Evolutionary conservation across 179 eudicot species (phyloP).

Genomic region (Dionaea muscipula): DNA sequence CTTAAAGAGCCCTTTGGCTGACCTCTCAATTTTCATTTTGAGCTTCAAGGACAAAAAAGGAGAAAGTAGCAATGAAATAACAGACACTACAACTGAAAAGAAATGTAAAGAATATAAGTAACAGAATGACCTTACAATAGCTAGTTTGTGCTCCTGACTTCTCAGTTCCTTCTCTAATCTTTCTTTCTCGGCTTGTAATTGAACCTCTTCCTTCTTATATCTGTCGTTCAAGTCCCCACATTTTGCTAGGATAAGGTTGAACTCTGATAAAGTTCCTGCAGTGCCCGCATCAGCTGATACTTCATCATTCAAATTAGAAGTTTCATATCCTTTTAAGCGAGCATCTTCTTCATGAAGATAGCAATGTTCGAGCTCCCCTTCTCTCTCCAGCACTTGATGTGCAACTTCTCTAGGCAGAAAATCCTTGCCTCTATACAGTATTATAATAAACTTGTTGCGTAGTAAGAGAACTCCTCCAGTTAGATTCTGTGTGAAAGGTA

Average conservation of each 20-base stretch:
- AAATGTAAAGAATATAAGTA: constrained; percentile 3
- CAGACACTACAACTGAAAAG: background rate
- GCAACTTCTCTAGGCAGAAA: constrained; percentile 59
- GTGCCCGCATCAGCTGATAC: constrained; percentile 19
- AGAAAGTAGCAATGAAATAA: background rate
- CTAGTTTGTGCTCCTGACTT: constrained; percentile 50
- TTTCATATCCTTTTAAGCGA: constrained; percentile 43
- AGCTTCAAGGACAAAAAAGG: constrained; percentile 39
- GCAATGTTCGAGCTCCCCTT: constrained; percentile 48
- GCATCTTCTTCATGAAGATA: constrained; percentile 79
- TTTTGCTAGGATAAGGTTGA: constrained; percentile 38
- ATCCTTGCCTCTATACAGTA: constrained; percentile 90
- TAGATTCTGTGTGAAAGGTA: constrained; percentile 47
- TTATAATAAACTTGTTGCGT: constrained; percentile 86
- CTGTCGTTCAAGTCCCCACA: constrained; percentile 15
- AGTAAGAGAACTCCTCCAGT: constrained; percentile 89
- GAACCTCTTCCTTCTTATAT: constrained; percentile 25
- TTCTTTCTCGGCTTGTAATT: constrained; percentile 51
- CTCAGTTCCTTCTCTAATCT: constrained; percentile 53
- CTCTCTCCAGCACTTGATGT: constrained; percentile 45
- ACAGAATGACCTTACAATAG: constrained; percentile 39
- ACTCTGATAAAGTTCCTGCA: constrained; percentile 67
- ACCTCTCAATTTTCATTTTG: constrained; percentile 48
- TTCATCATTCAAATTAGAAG: constrained; percentile 23
- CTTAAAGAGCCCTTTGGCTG: constrained; percentile 35